Conservation (phyloP, 495 filamentous ascomycete genomes). For the Hypoxylon fragiforme region DNA sequence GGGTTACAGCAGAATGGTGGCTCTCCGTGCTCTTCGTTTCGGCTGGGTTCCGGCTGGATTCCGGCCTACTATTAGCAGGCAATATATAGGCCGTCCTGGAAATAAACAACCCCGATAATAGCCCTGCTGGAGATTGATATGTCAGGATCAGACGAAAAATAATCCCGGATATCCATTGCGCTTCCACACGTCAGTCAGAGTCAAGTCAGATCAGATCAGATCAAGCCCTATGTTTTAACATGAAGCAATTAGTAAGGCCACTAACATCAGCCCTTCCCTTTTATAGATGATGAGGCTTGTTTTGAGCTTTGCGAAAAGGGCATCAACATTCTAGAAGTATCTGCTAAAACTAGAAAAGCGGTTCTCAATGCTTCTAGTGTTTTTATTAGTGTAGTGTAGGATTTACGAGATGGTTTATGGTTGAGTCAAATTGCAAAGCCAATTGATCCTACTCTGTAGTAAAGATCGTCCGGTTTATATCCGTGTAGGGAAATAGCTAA, state of each 20-base stretch:
- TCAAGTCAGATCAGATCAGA: background rate
- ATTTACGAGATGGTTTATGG: background rate
- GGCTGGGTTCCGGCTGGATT: background rate
- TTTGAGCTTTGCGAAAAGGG: too few species aligned
- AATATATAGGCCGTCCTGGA: background rate
- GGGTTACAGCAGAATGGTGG: conserved; percentile 4
- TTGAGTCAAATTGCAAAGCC: background rate
- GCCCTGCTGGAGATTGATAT: too few species aligned
- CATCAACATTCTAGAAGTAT: too few species aligned
- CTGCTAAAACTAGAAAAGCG: too few species aligned
- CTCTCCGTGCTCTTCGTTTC: background rate
- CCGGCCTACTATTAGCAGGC: background rate
- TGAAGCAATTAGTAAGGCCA: conserved; percentile 4
- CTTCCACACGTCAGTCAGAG: too few species aligned
- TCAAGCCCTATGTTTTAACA: conserved; percentile 19
- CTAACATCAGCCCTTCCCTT: conserved; percentile 1
- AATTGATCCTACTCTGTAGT: conserved; percentile 13
- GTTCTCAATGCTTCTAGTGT: too few species aligned
- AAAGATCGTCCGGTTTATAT: conserved; percentile 16
- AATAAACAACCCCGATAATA: too few species aligned
- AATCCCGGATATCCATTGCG: background rate
- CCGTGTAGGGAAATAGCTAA: conserved; percentile 15
- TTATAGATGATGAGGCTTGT: background rate
- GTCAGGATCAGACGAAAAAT: too few species aligned
- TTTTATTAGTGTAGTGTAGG: too few species aligned